These are phyloP conservation scores for Iris macrosiphon DNA, from an alignment of 106 monocot species.

Conservation along the genomic window DNA sequence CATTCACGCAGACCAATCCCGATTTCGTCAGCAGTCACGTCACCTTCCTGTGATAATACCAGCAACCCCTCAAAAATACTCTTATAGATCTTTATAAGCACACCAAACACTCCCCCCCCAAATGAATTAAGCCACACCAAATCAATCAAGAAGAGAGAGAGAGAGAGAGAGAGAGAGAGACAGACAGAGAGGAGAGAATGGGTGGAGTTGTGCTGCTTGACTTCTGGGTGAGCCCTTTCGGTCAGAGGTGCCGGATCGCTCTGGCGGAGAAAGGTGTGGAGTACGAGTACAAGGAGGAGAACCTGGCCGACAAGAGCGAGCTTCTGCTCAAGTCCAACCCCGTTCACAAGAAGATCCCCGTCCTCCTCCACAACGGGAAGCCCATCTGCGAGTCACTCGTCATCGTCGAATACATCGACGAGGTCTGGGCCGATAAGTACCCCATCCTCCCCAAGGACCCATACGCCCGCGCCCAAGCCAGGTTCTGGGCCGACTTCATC, in stretches of 20 bases:
- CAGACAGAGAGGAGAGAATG: no score
- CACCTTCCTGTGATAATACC: no score
- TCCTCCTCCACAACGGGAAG: conserved; percentile 39
- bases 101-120: no score
- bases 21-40: no score
- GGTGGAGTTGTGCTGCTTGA: conserved; percentile 18
- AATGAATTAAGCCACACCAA: no score
- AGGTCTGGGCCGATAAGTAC: conserved; percentile 14
- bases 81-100: no score
- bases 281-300: conserved; percentile 37
- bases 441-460: conserved; percentile 25
- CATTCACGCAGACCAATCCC: no score
- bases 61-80: no score
- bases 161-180: no score
- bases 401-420: conserved; percentile 46
- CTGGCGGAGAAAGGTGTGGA: conserved; percentile 37
- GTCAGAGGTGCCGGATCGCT: conserved; percentile 25
- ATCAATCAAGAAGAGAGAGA: no score
- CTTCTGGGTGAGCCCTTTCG: conserved; percentile 39
- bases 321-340: conserved; percentile 36
- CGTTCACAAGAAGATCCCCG: conserved; percentile 33
- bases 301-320: conserved; percentile 23
- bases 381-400: conserved; percentile 42
- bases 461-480: conserved; percentile 1
- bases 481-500: conserved; percentile 30